Evolutionary conservation across 495 filamentous ascomycete genomes (phyloP).

Genomic region (Cudoniella acicularis): DNA sequence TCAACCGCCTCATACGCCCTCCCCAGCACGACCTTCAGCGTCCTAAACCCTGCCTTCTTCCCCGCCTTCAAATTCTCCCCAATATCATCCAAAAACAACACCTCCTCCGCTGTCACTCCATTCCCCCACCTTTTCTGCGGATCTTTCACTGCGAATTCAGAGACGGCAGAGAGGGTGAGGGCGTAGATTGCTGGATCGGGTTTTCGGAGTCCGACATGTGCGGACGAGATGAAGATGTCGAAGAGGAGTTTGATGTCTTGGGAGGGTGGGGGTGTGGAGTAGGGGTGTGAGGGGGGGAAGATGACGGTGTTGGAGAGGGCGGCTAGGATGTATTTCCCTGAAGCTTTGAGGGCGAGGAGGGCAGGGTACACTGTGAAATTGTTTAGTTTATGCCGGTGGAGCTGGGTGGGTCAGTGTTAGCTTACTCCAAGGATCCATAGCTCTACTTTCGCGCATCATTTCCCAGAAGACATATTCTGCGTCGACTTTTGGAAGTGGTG

Average conservation of each 20-base stretch:
- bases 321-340: conserved; percentile 65
- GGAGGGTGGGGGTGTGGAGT: conserved; percentile 32
- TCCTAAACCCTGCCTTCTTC: conserved; percentile 69
- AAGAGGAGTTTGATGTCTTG: conserved; percentile 59
- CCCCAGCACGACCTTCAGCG: conserved; percentile 79
- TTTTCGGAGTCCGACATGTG: conserved; percentile 85
- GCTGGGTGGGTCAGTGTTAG: not conserved
- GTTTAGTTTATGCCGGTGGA: not conserved
- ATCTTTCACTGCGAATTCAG: conserved; percentile 51
- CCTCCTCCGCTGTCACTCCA: conserved; percentile 60
- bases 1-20: conserved; percentile 68
- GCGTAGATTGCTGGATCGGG: conserved; percentile 80
- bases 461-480: conserved; percentile 80
- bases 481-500: conserved; percentile 70
- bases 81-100: conserved; percentile 94
- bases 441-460: conserved; percentile 77
- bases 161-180: conserved; percentile 61
- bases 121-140: no score
- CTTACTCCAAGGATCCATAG: conserved; percentile 67
- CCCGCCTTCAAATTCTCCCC: conserved; percentile 87
- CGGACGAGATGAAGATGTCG: conserved; percentile 78
- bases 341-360: conserved; percentile 60
- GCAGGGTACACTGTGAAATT: conserved; percentile 61
- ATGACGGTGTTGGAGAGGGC: conserved; percentile 87
- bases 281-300: conserved; percentile 66